phyloP scores from a whole-genome alignment of 2,329 filamentous ascomycete genomes.

The Colletotrichum trifolii region DNA sequence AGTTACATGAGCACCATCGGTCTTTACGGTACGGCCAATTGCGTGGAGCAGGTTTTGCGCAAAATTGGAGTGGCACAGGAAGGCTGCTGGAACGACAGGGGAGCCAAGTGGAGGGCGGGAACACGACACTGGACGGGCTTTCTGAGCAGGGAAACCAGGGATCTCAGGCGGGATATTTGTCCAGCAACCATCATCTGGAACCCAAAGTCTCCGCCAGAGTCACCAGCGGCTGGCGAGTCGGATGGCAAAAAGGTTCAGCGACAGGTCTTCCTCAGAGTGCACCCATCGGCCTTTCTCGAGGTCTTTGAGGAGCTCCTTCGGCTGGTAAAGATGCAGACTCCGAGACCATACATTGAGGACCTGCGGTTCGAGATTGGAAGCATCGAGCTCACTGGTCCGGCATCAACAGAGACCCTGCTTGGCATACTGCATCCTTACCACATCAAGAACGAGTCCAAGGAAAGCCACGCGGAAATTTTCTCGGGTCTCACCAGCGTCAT shows the following conservation, averaged over 20 bases:
- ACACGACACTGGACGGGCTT: conserved; percentile 60
- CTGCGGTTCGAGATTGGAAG: conserved; percentile 75
- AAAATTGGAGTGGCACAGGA: conserved; percentile 71
- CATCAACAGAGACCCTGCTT: conserved; percentile 81
- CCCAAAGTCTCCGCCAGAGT: conserved; percentile 48
- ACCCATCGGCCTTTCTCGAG: conserved; percentile 83
- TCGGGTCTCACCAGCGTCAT: conserved; percentile 66
- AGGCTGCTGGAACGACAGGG: conserved; percentile 71
- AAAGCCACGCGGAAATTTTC: conserved; percentile 61
- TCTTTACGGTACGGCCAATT: conserved; percentile 73
- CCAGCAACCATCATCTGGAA: conserved; percentile 83
- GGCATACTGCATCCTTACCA: conserved; percentile 71
- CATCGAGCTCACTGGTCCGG: conserved; percentile 71
- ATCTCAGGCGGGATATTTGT: conserved; percentile 69
- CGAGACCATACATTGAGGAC: conserved; percentile 73
- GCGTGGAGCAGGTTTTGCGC: conserved; percentile 74
- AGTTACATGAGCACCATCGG: conserved; percentile 93
- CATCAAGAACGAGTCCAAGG: conserved; percentile 44
- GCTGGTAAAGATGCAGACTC: conserved; percentile 69
- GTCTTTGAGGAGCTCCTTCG: conserved; percentile 72
- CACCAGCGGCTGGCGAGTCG: conserved; percentile 35
- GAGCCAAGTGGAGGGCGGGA: conserved; percentile 75
- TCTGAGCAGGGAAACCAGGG: conserved; percentile 65
- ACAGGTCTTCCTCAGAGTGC: conserved; percentile 77
- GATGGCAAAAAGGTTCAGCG: conserved; percentile 43